Conservation (phyloP, 768 basidiomycete species). For the Lentinula lateritia region DNA sequence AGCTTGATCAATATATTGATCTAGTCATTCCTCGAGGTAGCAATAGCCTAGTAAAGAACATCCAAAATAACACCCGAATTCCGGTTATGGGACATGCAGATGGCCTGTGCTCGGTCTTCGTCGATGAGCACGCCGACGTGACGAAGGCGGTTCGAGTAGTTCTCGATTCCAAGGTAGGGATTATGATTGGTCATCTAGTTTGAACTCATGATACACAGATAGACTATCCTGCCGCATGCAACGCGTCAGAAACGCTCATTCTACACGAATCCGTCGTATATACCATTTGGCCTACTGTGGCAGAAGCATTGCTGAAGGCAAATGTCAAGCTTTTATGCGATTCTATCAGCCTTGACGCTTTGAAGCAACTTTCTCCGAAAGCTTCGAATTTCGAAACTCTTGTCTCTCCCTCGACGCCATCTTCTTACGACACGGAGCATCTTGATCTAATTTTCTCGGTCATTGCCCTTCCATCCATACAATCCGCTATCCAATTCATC, state of each 20-base stretch:
- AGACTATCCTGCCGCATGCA: slow-evolving; percentile 95
- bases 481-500: slow-evolving; percentile 79
- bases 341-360: slow-evolving; percentile 48
- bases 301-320: slow-evolving; percentile 58
- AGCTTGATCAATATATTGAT: slow-evolving; percentile 89
- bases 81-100: slow-evolving; percentile 99
- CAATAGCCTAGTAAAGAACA: slow-evolving; percentile 80
- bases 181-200: slow-evolving; percentile 4
- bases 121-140: slow-evolving; percentile 76
- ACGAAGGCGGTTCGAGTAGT: slow-evolving; percentile 80
- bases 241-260: slow-evolving; percentile 85
- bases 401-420: slow-evolving; percentile 47
- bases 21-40: slow-evolving; percentile 96
- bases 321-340: slow-evolving; percentile 83
- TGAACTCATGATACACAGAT: slow-evolving; percentile 39
- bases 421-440: slow-evolving; percentile 83
- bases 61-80: slow-evolving; percentile 87
- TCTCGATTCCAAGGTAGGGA: slow-evolving; percentile 81
- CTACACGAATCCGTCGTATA: slow-evolving; percentile 69
- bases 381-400: slow-evolving; percentile 37
- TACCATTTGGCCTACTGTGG: slow-evolving; percentile 80
- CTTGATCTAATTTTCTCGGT: slow-evolving; percentile 84
- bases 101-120: slow-evolving; percentile 85
- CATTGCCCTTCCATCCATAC: slow-evolving; percentile 62
- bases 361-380: slow-evolving; percentile 32